phyloP scores from a whole-genome alignment of 2,329 filamentous ascomycete species.

The Alternaria metachromatica region DNA sequence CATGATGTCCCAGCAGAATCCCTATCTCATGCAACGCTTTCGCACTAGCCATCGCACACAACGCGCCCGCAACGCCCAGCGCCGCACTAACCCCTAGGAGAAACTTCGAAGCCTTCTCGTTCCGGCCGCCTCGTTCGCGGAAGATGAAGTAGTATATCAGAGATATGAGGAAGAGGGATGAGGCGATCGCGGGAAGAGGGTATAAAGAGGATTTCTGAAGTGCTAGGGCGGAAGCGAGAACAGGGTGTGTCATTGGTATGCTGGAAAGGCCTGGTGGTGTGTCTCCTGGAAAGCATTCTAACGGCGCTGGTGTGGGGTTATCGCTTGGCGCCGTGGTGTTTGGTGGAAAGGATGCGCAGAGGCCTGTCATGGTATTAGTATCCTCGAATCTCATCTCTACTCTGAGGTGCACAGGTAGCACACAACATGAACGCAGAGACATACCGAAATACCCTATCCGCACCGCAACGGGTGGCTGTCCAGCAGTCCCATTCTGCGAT shows the following conservation, averaged over 20 bases:
- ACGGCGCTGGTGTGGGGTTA: not conserved
- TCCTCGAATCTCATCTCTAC: too few relatives aligned
- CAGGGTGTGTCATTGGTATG: not conserved
- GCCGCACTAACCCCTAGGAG: constrained; percentile 5
- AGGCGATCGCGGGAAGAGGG: constrained; percentile 6
- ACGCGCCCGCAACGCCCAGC: constrained; percentile 7
- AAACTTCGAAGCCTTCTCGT: constrained; percentile 1
- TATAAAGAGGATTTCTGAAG: constrained; percentile 6
- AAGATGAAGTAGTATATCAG: constrained; percentile 5
- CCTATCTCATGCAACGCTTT: constrained; percentile 6
- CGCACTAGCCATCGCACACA: constrained; percentile 5
- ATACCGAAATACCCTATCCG: constrained; percentile 13
- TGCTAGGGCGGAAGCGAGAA: not conserved
- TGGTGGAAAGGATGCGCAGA: constrained; percentile 6
- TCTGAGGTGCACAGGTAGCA: too few relatives aligned
- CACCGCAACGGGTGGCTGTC: not conserved
- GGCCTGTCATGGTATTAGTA: not conserved
- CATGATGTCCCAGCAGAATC: not conserved
- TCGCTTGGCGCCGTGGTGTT: not conserved
- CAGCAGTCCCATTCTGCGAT: not conserved
- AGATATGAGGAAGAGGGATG: not conserved
- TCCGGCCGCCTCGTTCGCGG: not conserved
- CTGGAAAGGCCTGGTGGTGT: constrained; percentile 2
- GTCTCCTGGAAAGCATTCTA: constrained; percentile 6
- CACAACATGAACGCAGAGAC: too few relatives aligned